Conservation (phyloP, 148 eudicot species). For the Camellia lanceoleosa region DNA sequence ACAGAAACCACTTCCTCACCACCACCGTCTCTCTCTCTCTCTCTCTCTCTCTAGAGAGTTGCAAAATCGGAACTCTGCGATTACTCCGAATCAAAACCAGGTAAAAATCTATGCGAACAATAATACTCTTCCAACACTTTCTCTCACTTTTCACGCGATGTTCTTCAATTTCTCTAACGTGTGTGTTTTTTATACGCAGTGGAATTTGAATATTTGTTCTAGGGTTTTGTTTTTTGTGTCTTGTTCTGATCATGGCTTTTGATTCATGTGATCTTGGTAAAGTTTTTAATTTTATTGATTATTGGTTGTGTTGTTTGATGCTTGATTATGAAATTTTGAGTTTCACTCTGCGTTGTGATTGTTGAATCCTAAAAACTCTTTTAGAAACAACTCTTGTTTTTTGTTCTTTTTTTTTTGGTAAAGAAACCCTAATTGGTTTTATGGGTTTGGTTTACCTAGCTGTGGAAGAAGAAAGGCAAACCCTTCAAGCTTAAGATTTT, state of each 20-base stretch:
- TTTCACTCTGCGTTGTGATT: neutral
- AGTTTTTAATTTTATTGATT: neutral
- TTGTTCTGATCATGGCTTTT: conserved; percentile 3
- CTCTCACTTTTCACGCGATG: neutral
- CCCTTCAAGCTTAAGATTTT: too few relatives aligned
- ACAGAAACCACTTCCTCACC: neutral
- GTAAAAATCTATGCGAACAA: neutral
- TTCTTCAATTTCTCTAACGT: neutral
- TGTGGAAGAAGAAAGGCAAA: too few relatives aligned
- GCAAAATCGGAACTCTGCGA: neutral
- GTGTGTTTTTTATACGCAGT: neutral
- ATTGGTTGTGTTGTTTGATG: neutral
- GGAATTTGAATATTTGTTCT: neutral
- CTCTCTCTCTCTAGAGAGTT: neutral
- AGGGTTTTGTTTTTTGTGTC: neutral
- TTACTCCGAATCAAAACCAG: neutral
- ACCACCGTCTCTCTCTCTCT: neutral
- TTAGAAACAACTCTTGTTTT: neutral
- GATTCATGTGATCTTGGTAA: conserved; percentile 2
- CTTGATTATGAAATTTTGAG: neutral
- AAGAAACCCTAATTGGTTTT: neutral
- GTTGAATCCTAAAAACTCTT: neutral
- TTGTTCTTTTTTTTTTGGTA: neutral
- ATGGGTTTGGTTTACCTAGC: neutral
- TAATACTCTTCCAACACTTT: too few relatives aligned